A percentile compares a stretch with the other conserved stretches of the same genome.
phyloP scores from a whole-genome alignment of 371 early-diverging fungal species.

The Polyrhizophydium stewartii region DNA sequence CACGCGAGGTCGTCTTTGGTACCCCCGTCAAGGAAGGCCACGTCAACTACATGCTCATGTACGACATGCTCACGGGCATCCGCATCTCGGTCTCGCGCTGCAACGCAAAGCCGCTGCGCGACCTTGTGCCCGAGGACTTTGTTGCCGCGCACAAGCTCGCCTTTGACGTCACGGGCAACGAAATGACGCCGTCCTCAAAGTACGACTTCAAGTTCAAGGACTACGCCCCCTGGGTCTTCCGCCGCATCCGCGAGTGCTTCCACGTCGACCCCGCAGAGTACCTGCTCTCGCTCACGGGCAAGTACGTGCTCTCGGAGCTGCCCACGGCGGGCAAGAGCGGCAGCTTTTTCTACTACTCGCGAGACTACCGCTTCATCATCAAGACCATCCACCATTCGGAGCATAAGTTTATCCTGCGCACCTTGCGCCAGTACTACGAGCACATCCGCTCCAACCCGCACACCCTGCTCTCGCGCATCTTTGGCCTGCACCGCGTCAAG shows the following conservation, averaged over 20 bases:
- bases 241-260: slow-evolving; percentile 81
- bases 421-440: slow-evolving; percentile 77
- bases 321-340: slow-evolving; percentile 93
- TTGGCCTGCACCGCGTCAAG: slow-evolving; percentile 94
- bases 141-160: slow-evolving; percentile 84
- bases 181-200: slow-evolving; percentile 86
- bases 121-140: slow-evolving; percentile 72
- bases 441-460: slow-evolving; percentile 89
- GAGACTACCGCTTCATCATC: slow-evolving; percentile 96
- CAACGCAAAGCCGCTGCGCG: slow-evolving; percentile 71
- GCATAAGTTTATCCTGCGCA: slow-evolving; percentile 84
- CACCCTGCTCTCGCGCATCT: slow-evolving; percentile 88
- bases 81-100: slow-evolving; percentile 65
- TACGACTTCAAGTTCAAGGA: slow-evolving; percentile 99
- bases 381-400: slow-evolving; percentile 94
- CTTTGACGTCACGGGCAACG: slow-evolving; percentile 90
- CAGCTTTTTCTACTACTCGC: slow-evolving; percentile 93
- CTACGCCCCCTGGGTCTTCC: slow-evolving; percentile 97
- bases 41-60: slow-evolving; percentile 83
- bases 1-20: slow-evolving; percentile 42
- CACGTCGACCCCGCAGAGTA: slow-evolving; percentile 92
- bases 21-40: slow-evolving; percentile 58
- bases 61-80: slow-evolving; percentile 92
- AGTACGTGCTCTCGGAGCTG: slow-evolving; percentile 94
- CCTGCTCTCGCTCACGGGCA: slow-evolving; percentile 90